These are phyloP conservation scores for Parachaetomium inaequale DNA, from an alignment of 495 filamentous ascomycete genomes.

Conservation along the genomic window DNA sequence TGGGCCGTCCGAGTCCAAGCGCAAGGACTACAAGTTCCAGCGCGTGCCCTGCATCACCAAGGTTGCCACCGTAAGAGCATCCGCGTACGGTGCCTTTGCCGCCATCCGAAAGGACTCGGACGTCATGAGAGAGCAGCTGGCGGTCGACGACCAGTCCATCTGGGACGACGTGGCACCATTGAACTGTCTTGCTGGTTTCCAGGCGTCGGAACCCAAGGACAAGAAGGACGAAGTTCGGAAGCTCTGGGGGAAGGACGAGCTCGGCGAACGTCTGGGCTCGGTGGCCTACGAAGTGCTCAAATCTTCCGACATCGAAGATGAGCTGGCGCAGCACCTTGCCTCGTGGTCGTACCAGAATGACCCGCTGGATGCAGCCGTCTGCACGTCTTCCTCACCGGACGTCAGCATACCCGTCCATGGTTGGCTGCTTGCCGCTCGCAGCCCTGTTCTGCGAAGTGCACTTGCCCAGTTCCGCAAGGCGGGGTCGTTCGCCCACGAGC, in stretches of 20 bases:
- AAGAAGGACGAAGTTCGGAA: slow-evolving; percentile 33
- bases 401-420: slow-evolving; percentile 75
- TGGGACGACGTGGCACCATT: slow-evolving; percentile 72
- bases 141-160: slow-evolving; percentile 58
- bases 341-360: slow-evolving; percentile 35
- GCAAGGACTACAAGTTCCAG: slow-evolving; percentile 90
- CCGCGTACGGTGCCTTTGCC: slow-evolving; percentile 81
- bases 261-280: slow-evolving; percentile 32
- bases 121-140: slow-evolving; percentile 70
- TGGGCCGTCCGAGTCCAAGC: slow-evolving; percentile 49
- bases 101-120: slow-evolving; percentile 83
- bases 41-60: slow-evolving; percentile 83
- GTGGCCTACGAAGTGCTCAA: slow-evolving; percentile 48
- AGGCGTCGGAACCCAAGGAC: slow-evolving; percentile 31
- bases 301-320: slow-evolving; percentile 55
- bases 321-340: slow-evolving; percentile 45
- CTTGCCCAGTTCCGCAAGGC: slow-evolving; percentile 50
- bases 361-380: slow-evolving; percentile 44
- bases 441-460: slow-evolving; percentile 60
- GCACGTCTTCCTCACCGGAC: slow-evolving; percentile 58
- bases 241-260: slow-evolving; percentile 35
- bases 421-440: slow-evolving; percentile 72
- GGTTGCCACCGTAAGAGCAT: slow-evolving; percentile 77
- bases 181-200: slow-evolving; percentile 55
- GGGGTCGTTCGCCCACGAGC: slow-evolving; percentile 46